A percentile compares a stretch with the other conserved stretches of the same genome.
Evolutionary conservation across 1,139 yeast genomes (phyloP).

Genomic region (Suhomyces coccinellae): DNA sequence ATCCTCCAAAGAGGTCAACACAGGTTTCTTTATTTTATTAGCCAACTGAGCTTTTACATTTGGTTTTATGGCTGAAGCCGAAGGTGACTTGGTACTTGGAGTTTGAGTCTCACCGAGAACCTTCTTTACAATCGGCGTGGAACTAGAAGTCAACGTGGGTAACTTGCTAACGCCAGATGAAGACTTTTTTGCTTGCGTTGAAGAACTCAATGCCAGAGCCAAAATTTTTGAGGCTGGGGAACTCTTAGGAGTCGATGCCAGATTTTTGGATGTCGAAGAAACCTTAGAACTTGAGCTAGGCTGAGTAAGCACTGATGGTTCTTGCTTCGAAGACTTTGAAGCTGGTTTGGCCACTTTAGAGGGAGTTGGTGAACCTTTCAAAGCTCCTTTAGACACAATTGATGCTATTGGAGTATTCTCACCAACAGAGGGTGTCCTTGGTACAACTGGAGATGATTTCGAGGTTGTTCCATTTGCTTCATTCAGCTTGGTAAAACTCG

Average conservation of each 20-base stretch:
- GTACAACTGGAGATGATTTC: neutral
- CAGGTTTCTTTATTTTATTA: conserved; percentile 25
- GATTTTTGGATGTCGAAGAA: neutral
- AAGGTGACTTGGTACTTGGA: neutral
- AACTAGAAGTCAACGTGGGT: neutral
- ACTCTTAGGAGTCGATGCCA: neutral
- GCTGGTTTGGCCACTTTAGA: neutral
- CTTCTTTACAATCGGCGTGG: neutral
- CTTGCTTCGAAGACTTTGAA: neutral
- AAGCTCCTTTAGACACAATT: neutral
- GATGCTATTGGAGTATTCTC: neutral
- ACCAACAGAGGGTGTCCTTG: neutral
- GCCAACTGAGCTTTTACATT: neutral
- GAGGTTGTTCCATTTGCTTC: neutral
- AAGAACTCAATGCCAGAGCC: neutral
- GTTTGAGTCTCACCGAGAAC: neutral
- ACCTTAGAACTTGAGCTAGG: neutral
- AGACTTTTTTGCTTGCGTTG: neutral
- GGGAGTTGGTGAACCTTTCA: neutral
- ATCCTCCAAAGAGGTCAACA: conserved; percentile 55
- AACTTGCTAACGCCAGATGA: neutral
- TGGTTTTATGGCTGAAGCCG: neutral
- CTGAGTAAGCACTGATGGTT: neutral
- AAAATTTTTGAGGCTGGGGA: neutral
- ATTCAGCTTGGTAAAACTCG: neutral